Conservation (phyloP, 257 asterid species). For the Nicotiana paniculata region DNA sequence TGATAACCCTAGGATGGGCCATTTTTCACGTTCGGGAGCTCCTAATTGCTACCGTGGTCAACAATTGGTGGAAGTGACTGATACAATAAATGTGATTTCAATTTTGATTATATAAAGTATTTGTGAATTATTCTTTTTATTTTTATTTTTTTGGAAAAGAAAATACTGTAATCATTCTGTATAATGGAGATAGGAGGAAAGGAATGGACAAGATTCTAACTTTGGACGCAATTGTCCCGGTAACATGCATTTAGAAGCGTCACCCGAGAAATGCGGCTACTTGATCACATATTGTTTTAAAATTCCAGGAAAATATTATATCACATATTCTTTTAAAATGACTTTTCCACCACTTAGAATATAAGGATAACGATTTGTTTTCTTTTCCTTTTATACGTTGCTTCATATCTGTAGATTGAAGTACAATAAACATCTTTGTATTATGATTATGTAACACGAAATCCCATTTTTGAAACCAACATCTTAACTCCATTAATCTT, state of each 20-base stretch:
- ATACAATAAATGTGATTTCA: too few species aligned
- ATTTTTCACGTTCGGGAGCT: too few species aligned
- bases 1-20: too few species aligned
- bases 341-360: slow-evolving; percentile 20
- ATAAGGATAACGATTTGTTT: background rate
- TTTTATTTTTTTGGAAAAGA: background rate
- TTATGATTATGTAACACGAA: too few species aligned
- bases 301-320: background rate
- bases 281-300: slow-evolving; percentile 16
- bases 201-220: slow-evolving; percentile 3
- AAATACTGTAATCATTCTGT: background rate
- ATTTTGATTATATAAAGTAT: too few species aligned
- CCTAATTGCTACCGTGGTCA: too few species aligned
- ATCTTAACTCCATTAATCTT: background rate
- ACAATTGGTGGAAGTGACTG: too few species aligned
- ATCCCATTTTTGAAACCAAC: background rate
- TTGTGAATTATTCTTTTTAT: background rate
- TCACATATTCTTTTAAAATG: slow-evolving; percentile 21
- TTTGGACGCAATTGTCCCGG: slow-evolving; percentile 9
- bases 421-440: background rate
- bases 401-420: background rate
- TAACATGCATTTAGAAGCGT: background rate
- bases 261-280: slow-evolving; percentile 54
- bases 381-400: background rate
- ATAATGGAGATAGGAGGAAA: background rate